Evolutionary conservation across 2,329 filamentous ascomycete species (phyloP).

Genomic region (Fusarium robinianum): DNA sequence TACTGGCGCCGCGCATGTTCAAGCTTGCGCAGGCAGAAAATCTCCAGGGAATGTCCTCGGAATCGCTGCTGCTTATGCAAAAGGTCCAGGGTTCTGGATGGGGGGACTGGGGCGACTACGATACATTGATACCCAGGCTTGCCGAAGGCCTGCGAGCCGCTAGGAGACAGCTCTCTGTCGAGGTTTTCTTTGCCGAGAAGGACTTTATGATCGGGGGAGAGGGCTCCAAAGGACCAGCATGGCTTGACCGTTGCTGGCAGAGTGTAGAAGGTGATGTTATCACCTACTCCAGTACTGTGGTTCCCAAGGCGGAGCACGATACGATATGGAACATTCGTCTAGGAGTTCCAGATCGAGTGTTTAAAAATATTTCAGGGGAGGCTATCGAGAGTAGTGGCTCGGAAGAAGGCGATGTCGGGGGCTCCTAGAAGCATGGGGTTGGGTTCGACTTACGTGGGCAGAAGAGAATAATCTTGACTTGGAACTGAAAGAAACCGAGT

Average conservation of each 20-base stretch:
- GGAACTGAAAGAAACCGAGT: too few species aligned
- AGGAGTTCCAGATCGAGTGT: constrained; percentile 4
- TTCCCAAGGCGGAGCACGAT: constrained; percentile 7
- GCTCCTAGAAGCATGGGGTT: too few species aligned
- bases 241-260: constrained; percentile 13
- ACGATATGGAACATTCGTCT: constrained; percentile 11
- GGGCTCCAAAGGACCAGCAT: neutral
- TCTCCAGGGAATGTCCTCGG: constrained; percentile 11
- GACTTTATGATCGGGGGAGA: constrained; percentile 17
- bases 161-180: neutral
- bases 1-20: constrained; percentile 1
- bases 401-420: too few species aligned
- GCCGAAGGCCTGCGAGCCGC: neutral
- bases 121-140: constrained; percentile 10
- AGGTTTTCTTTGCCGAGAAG: constrained; percentile 17
- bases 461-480: too few species aligned
- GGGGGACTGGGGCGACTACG: constrained; percentile 19
- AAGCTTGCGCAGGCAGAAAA: constrained; percentile 5
- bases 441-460: too few species aligned
- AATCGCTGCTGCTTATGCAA: constrained; percentile 19
- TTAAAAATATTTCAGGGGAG: constrained; percentile 5
- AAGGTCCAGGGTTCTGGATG: constrained; percentile 10
- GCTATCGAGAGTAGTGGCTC: too few species aligned
- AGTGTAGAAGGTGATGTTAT: neutral
- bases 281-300: neutral